phyloP scores from a whole-genome alignment of 2,329 filamentous ascomycete genomes.

The Colletotrichum australisinense region DNA sequence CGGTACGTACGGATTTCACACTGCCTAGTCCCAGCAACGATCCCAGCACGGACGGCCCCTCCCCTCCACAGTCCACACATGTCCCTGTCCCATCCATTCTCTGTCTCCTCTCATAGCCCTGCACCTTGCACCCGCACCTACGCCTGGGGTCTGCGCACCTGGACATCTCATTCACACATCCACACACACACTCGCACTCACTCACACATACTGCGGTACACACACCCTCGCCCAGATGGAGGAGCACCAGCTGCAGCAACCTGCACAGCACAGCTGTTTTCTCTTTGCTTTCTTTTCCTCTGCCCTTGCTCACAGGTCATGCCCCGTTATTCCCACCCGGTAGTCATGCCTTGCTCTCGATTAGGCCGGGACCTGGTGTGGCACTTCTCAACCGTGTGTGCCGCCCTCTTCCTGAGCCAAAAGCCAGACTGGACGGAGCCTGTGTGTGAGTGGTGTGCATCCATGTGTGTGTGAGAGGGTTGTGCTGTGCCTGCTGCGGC shows the following conservation, averaged over 20 bases:
- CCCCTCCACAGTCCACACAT: constrained; percentile 13
- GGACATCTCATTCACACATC: background rate
- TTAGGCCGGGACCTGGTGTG: constrained; percentile 30
- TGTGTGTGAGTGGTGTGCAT: background rate
- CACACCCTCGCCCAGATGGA: background rate
- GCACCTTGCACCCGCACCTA: constrained; percentile 1
- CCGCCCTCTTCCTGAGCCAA: constrained; percentile 10
- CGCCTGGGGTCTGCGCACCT: constrained; percentile 1
- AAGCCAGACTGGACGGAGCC: constrained; percentile 6
- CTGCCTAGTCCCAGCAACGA: constrained; percentile 15
- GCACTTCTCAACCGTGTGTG: constrained; percentile 28
- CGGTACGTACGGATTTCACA: background rate
- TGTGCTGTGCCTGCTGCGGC: constrained; percentile 17
- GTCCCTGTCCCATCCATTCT: background rate
- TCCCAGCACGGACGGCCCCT: constrained; percentile 28
- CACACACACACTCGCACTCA: background rate
- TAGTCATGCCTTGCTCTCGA: constrained; percentile 25
- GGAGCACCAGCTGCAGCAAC: background rate
- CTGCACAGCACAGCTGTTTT: background rate
- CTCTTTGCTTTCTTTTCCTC: background rate
- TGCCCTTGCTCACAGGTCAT: background rate
- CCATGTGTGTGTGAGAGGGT: background rate
- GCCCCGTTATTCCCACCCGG: constrained; percentile 28
- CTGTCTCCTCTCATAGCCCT: background rate
- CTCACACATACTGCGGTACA: background rate